Percentiles rank a stretch among this genome's conserved stretches.
Conservation (phyloP, 1,284 basidiomycete genomes). For the Takashimella tepidaria region DNA sequence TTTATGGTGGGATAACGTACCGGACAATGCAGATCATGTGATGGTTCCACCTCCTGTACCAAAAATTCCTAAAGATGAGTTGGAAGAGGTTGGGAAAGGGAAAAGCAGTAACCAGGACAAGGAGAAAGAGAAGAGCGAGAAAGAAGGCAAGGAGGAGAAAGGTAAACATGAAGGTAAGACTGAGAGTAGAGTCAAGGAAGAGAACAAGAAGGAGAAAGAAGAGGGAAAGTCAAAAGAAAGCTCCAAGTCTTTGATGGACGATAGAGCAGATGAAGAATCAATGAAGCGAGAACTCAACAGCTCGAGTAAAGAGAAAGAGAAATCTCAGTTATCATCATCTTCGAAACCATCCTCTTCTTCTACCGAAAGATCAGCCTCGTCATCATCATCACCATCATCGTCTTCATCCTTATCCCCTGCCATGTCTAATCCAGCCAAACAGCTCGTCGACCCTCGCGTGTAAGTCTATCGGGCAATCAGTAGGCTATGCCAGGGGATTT, state of each 20-base stretch:
- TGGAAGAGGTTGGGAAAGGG: constrained; percentile 7
- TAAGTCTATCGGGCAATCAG: no score
- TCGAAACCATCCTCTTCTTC: background rate
- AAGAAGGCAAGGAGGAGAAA: constrained; percentile 4
- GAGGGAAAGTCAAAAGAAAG: background rate
- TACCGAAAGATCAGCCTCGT: background rate
- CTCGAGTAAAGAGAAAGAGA: background rate
- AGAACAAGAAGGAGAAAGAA: constrained; percentile 2
- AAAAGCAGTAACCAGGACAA: constrained; percentile 3
- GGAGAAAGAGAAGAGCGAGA: constrained; percentile 1
- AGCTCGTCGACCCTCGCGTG: no score
- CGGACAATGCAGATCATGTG: constrained; percentile 28
- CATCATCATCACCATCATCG: background rate
- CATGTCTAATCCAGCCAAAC: no score
- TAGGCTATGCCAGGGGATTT: no score
- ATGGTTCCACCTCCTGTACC: constrained; percentile 28
- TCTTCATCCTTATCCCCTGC: background rate
- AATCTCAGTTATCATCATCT: background rate
- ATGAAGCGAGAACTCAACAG: background rate
- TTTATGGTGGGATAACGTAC: constrained; percentile 37
- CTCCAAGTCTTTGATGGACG: background rate
- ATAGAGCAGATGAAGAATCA: background rate
- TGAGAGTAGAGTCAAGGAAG: constrained; percentile 4
- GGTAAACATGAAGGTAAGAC: constrained; percentile 1
- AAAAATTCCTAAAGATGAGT: constrained; percentile 19